Base-by-base conservation (phyloP, 441 rosid genomes). In the Syzygium malaccense region DNA sequence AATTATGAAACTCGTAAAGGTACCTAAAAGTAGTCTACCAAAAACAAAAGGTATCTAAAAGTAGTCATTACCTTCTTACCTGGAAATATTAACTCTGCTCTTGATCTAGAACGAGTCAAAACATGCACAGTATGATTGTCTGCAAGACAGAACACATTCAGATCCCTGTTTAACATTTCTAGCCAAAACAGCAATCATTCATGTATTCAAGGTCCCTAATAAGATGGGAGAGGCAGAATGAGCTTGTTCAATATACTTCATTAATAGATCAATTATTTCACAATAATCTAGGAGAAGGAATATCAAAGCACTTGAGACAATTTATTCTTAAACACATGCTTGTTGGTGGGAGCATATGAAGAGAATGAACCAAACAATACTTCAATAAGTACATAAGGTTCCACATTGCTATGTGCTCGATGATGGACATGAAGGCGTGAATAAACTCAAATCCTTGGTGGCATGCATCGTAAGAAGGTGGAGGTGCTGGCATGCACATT, bases 1-100 rank as follows among this genome's bases (percentile, higher is more conserved):
- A 51, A 86, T 41, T 54, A 49, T 45, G 89, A 58, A 89, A 90
- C 66, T 58, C 14, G n/a, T n/a, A 83, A 89, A 87, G 86, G 60
- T 28, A 25, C n/a, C 83, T 49, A 90, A 28, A 54, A 83, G 56
- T 56, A 85, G 37, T 54, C 92, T 1, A 41, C 45, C 45, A 41
- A 41, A 41, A 41, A 41, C 45, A 41, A 83, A 89, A 87, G 86
- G 60, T 28, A 25, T 37, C 83, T 49, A 90, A 28, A 54, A 83
- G 56, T 56, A 85, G 37, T 54, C 92, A 92, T 96, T 96, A 96
- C 99, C 99, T 98, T 95, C 99, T 97, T 98, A 98, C 98, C 99
- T 85, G 99, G 98, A 96, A 97, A 98, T 92, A 95, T 93, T 92
- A 91, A 90, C 93, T 94, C 93, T 60, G 99, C 98, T 93, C 94